Base-by-base conservation (phyloP, 1,284 basidiomycete species). In the Moniliophthora roreri region DNA sequence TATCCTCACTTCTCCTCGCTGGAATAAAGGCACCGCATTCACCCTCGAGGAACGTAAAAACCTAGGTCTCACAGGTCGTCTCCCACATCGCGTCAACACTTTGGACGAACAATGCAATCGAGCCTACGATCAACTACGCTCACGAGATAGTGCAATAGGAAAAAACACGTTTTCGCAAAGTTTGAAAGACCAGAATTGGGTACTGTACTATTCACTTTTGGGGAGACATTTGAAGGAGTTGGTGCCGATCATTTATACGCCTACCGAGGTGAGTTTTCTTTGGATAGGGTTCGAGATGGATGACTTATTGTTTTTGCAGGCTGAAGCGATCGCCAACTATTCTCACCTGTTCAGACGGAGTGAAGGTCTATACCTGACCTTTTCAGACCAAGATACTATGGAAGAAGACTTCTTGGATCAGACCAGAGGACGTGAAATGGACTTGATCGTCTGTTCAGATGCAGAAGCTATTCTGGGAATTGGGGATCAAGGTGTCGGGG, bases 401-500 rank as follows among this genome's bases (percentile, higher is more conserved):
- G 86, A 90, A 53, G 79, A 85, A 54, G 84, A 87, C 59, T 86
- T 90, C 59, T 74, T 88, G 8, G 85, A 87, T 58, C 81, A 85
- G 61, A 81, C 77, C 0, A 73, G 72, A 32, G 82, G 82, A 21
- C 74, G 81, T 8, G 73, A 86, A 26, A 80, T 91, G 44, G 79
- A 91, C 57, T 73, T 93, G 24, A 76, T 93, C 47, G 90, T 94
- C 32, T 88, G 87, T 52, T 89, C 90, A 0, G 92, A 95, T 65
- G 82, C 87, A 4, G 91, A 93, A 64, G 87, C 88, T 1, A 93
- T 93, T 55, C 73, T 93, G 2, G 91, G 91, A 16, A 93, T 90
- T 61, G 87, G 86, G 2, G 86, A 88, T 66, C 86, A 89, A 62
- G 86, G 86, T 41, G 81, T 73, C 42, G 70, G 71, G 51, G 71